Evolutionary conservation across 495 filamentous ascomycete species (phyloP).

Genomic region (Lasiosphaeria ovina): DNA sequence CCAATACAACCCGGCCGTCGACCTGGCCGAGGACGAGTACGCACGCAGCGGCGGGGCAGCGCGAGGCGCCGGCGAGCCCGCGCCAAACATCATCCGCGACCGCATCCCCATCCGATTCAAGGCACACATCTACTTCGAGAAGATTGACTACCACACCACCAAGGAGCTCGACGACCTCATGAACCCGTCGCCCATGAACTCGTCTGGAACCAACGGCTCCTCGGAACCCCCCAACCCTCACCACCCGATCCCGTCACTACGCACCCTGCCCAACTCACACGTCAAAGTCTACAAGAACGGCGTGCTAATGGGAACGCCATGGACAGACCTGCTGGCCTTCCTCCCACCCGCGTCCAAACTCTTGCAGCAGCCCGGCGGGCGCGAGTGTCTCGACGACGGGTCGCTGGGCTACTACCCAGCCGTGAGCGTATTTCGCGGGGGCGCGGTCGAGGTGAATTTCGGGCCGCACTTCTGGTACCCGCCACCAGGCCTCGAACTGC

Average conservation of each 20-base stretch:
- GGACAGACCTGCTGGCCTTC: slow-evolving; percentile 86
- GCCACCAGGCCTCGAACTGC: slow-evolving; percentile 52
- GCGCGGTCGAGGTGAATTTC: slow-evolving; percentile 88
- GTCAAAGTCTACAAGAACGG: slow-evolving; percentile 95
- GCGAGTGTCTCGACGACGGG: slow-evolving; percentile 86
- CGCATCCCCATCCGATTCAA: slow-evolving; percentile 93
- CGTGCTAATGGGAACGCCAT: slow-evolving; percentile 77
- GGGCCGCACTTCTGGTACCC: slow-evolving; percentile 88
- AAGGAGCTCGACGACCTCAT: slow-evolving; percentile 87
- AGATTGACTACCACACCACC: slow-evolving; percentile 82
- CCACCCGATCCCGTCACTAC: slow-evolving; percentile 66
- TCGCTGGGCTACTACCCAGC: slow-evolving; percentile 94
- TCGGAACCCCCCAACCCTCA: slow-evolving; percentile 62
- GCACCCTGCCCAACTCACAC: slow-evolving; percentile 80
- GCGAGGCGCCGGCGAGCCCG: slow-evolving; percentile 22
- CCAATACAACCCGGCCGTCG: slow-evolving; percentile 78
- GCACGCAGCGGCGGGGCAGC: slow-evolving; percentile 23
- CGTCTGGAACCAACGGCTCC: slow-evolving; percentile 35
- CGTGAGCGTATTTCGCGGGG: slow-evolving; percentile 86
- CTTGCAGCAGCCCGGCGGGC: slow-evolving; percentile 62
- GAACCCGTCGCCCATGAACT: slow-evolving; percentile 64
- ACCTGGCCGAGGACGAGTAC: slow-evolving; percentile 59
- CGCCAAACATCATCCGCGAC: slow-evolving; percentile 82
- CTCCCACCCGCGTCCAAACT: slow-evolving; percentile 86
- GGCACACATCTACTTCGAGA: slow-evolving; percentile 88